These are phyloP conservation scores for Ceratobasidium sp. DNA, from an alignment of 1,284 basidiomycete species.

Conservation along the genomic window DNA sequence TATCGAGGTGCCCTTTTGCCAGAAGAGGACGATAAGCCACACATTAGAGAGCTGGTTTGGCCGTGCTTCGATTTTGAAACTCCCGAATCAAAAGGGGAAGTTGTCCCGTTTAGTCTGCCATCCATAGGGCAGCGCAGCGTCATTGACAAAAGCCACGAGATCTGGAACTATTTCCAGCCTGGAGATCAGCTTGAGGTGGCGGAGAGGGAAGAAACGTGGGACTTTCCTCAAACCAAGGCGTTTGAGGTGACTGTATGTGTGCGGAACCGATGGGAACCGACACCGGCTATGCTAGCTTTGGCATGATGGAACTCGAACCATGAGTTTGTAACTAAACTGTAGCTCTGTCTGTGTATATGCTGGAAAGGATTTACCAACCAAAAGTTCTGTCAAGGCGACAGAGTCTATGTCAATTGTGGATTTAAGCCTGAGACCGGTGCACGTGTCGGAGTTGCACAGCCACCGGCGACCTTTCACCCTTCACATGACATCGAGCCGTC, in stretches of 20 bases:
- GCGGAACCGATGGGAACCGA: neutral
- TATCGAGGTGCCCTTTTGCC: too few relatives aligned
- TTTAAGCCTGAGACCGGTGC: too few relatives aligned
- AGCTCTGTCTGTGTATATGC: too few relatives aligned
- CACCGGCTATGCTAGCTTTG: neutral
- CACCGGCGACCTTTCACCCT: too few relatives aligned
- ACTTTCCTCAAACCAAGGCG: neutral
- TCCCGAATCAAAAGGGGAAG: neutral
- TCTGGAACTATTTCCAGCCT: neutral
- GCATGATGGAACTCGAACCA: neutral
- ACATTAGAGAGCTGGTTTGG: neutral
- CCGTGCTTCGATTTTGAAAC: neutral
- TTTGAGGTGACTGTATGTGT: neutral
- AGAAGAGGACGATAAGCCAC: too few relatives aligned
- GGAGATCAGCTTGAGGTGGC: conserved; percentile 19
- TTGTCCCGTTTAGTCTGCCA: too few relatives aligned
- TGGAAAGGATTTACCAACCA: too few relatives aligned
- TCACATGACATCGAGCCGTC: too few relatives aligned
- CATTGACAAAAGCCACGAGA: neutral
- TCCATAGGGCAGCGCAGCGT: neutral
- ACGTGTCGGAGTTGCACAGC: too few relatives aligned
- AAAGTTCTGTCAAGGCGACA: too few relatives aligned
- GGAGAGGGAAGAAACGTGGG: neutral
- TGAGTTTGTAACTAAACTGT: too few relatives aligned
- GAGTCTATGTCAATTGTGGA: too few relatives aligned